A percentile compares a stretch with the other conserved stretches of the same genome.
Conservation (phyloP, 352 stramenopile genomes). For the Pythium phragmitis region DNA sequence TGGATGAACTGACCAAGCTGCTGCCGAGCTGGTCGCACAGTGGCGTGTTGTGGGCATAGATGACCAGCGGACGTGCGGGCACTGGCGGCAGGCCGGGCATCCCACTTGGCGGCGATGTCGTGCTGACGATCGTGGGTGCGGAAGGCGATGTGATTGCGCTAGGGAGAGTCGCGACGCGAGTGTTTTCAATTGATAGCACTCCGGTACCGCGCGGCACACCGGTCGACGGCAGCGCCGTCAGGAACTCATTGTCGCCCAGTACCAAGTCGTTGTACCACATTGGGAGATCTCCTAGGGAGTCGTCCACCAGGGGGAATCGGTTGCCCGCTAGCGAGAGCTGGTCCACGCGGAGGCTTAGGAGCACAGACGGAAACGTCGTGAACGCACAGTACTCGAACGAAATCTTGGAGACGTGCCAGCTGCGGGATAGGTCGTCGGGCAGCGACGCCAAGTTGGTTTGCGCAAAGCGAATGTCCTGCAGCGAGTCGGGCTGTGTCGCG, state of each 20-base stretch:
- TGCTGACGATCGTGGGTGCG: not conserved
- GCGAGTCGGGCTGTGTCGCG: slow-evolving; percentile 22
- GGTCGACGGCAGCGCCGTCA: slow-evolving; percentile 12
- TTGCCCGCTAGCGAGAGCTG: slow-evolving; percentile 24
- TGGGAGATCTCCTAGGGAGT: slow-evolving; percentile 6
- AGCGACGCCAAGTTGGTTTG: slow-evolving; percentile 24
- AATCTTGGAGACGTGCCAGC: slow-evolving; percentile 26
- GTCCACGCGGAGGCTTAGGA: slow-evolving; percentile 10
- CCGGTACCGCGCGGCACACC: slow-evolving; percentile 11
- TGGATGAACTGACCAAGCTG: not conserved
- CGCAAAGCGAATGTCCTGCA: slow-evolving; percentile 27
- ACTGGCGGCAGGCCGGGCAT: not conserved
- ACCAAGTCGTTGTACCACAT: slow-evolving; percentile 14
- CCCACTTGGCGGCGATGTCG: not conserved
- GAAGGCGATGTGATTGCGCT: slow-evolving; percentile 4
- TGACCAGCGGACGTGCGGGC: not conserved
- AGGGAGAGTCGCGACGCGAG: slow-evolving; percentile 22
- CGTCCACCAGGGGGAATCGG: slow-evolving; percentile 3
- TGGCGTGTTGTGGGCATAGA: slow-evolving; percentile 41
- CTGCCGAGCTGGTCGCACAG: slow-evolving; percentile 23
- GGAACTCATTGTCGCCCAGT: slow-evolving; percentile 15
- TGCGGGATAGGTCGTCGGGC: not conserved
- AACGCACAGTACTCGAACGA: slow-evolving; percentile 28
- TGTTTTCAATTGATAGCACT: slow-evolving; percentile 35
- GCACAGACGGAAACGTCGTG: slow-evolving; percentile 17